Conservation (phyloP, 1,139 yeast species). For the Petasospora fabianii region DNA sequence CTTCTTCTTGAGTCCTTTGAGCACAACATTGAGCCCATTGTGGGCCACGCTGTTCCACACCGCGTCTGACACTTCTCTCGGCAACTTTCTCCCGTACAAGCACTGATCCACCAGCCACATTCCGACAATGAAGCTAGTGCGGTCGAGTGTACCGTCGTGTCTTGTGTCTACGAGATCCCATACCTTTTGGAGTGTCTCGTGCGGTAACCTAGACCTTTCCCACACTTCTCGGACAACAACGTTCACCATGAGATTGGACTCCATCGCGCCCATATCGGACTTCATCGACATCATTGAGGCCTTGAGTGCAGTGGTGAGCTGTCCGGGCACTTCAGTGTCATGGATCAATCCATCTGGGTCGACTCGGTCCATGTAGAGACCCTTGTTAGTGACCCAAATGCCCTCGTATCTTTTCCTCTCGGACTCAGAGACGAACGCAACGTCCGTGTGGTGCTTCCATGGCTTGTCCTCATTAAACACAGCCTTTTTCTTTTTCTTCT, state of each 20-base stretch:
- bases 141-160: slow-evolving; percentile 71
- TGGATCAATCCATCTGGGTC: slow-evolving; percentile 34
- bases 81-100: slow-evolving; percentile 88
- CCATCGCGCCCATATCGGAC: slow-evolving; percentile 27
- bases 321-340: slow-evolving; percentile 31
- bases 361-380: slow-evolving; percentile 48
- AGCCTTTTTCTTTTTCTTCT: slow-evolving; percentile 42
- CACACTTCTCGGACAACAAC: slow-evolving; percentile 75
- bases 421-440: slow-evolving; percentile 55
- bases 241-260: slow-evolving; percentile 40
- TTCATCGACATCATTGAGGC: slow-evolving; percentile 24
- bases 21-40: slow-evolving; percentile 35
- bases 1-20: slow-evolving; percentile 26
- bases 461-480: slow-evolving; percentile 91
- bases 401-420: slow-evolving; percentile 91
- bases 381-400: slow-evolving; percentile 86
- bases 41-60: slow-evolving; percentile 64
- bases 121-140: slow-evolving; percentile 83
- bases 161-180: slow-evolving; percentile 81
- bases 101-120: slow-evolving; percentile 97
- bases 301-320: slow-evolving; percentile 21
- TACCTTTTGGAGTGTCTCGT: slow-evolving; percentile 57
- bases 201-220: slow-evolving; percentile 70
- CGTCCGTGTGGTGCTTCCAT: slow-evolving; percentile 83
- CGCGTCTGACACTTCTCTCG: slow-evolving; percentile 52